Base-by-base conservation (phyloP, 257 asterid genomes). In the Ilex aquifolium region DNA sequence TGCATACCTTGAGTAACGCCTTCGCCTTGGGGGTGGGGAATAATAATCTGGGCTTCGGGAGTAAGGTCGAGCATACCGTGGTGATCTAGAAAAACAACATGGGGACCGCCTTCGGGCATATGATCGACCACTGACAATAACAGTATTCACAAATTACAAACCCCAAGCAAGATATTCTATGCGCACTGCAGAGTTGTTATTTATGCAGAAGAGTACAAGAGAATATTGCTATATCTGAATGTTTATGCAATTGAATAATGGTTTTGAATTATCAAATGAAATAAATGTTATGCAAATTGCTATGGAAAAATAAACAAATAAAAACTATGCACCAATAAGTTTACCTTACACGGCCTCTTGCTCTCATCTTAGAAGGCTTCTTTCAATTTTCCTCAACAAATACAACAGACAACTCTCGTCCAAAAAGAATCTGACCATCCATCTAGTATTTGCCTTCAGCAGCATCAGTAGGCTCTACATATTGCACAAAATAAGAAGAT, bases 381-480 rank as follows among this genome's bases (percentile, higher is more conserved):
- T 90, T 87, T 72, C 94, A 74, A 67, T 88, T 85, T 53, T 85
- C 91, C 79, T 85, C 91, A 0, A 91, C 94, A 73, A 83, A 85
- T 32, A 88, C 91, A 48, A 88, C 95, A 16, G 88, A 81, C 59
- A 88, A 65, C 78, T 88, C 88, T 9, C 88, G 81, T 15, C 91
- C 91, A 7, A 61, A 87, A 65, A 85, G 71, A 61, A 79, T 52
- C 79, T 77, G 90, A 13, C 89, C 87, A 61, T 85, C 85, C 93
- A 85, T 78, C 74, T 77, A 62, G 68, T 87, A 82, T 69, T 87
- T 90, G 44, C 95, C 95, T 21, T 90, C 97, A 17, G 89, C 88
- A 49, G 94, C 95, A 82, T 86, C 97, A 44, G 68, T 88, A 6
- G 95, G 91, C 68, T 86, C 78, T 44, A 86, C 56, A 63, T 57